These are phyloP conservation scores for Aspergillus egyptiacus DNA, from an alignment of 495 filamentous ascomycete species.

Conservation along the genomic window DNA sequence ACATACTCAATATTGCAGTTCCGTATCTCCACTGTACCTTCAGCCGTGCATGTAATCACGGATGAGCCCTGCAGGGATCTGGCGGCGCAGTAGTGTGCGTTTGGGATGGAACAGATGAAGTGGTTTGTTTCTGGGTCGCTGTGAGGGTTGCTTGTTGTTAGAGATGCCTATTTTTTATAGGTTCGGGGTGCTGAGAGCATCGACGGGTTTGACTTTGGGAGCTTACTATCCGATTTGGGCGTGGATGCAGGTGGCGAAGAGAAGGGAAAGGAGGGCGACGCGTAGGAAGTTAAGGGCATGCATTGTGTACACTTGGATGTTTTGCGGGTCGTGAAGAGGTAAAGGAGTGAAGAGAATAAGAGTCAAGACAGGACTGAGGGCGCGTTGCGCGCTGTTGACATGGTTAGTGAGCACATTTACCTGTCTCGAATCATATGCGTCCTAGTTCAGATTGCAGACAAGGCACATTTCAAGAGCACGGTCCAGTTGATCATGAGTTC, in stretches of 20 bases:
- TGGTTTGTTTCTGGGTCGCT: conserved; percentile 15
- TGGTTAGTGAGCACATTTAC: not conserved
- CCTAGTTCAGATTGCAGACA: not conserved
- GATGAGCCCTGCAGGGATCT: conserved; percentile 15
- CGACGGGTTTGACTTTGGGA: too few species aligned
- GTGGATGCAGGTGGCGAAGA: not conserved
- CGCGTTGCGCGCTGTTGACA: not conserved
- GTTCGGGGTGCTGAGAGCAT: too few species aligned
- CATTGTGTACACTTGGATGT: too few species aligned
- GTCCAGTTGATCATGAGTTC: not conserved
- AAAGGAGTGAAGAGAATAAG: not conserved
- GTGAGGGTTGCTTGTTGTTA: not conserved
- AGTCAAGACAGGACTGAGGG: not conserved
- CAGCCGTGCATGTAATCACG: conserved; percentile 13
- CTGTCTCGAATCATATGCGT: not conserved
- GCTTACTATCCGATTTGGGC: conserved; percentile 11
- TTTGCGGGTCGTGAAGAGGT: not conserved
- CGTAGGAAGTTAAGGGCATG: too few species aligned
- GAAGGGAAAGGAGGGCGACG: not conserved
- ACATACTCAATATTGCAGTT: conserved; percentile 18
- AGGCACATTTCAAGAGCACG: not conserved
- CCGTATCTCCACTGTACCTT: conserved; percentile 8
- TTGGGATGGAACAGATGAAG: conserved; percentile 14
- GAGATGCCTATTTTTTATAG: not conserved
- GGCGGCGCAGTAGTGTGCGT: conserved; percentile 14